phyloP scores from a whole-genome alignment of 2,329 filamentous ascomycete genomes.

The Beauveria sp. region DNA sequence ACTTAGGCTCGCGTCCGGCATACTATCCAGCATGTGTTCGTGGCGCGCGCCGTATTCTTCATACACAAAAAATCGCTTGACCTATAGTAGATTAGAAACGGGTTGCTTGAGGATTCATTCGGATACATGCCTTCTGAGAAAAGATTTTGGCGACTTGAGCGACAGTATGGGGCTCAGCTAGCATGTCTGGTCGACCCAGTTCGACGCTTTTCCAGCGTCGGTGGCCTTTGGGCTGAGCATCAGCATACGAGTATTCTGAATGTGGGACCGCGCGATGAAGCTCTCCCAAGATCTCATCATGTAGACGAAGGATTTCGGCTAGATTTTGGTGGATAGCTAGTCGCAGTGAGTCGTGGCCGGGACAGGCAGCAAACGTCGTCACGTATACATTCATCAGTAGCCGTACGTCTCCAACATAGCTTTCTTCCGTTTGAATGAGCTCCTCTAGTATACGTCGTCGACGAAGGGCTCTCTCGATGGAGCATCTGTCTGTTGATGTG shows the following conservation, averaged over 20 bases:
- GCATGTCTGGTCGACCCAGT: conserved; percentile 41
- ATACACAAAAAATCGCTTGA: conserved; percentile 77
- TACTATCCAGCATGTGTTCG: conserved; percentile 73
- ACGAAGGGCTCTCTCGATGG: conserved; percentile 64
- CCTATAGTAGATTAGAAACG: conserved; percentile 38
- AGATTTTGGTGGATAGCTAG: conserved; percentile 73
- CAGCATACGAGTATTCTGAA: conserved; percentile 51
- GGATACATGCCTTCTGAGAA: conserved; percentile 42
- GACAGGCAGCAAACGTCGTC: conserved; percentile 65
- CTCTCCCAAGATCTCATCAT: conserved; percentile 71
- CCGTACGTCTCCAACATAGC: conserved; percentile 80
- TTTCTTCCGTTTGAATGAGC: conserved; percentile 76
- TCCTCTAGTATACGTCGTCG: conserved; percentile 78
- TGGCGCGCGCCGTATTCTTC: conserved; percentile 90
- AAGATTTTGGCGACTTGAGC: conserved; percentile 56
- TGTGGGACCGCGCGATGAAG: conserved; percentile 65
- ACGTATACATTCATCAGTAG: conserved; percentile 81
- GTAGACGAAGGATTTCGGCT: conserved; percentile 70
- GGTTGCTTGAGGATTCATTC: neutral
- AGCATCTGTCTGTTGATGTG: conserved; percentile 27
- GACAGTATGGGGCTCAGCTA: conserved; percentile 50
- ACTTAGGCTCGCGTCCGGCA: conserved; percentile 59
- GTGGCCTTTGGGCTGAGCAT: conserved; percentile 27
- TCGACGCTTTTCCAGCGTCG: conserved; percentile 42
- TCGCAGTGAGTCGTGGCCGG: conserved; percentile 51